Evolutionary conservation across 2,329 filamentous ascomycete genomes (phyloP).

Genomic region (Knoxdaviesia capensis): DNA sequence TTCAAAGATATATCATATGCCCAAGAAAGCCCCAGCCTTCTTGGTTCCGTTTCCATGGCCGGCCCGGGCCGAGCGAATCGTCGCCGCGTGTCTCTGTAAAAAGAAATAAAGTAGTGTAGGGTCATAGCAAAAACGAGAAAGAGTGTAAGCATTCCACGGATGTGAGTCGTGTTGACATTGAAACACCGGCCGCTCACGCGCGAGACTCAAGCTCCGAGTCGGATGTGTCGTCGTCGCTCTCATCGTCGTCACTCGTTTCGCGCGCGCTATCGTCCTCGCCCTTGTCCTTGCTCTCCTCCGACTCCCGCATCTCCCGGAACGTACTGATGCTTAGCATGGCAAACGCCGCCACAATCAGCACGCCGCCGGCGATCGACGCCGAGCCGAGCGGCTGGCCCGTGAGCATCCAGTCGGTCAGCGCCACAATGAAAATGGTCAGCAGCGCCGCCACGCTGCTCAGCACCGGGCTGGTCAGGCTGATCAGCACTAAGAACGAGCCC

Average conservation of each 20-base stretch:
- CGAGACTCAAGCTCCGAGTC: no score
- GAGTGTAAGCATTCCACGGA: no score
- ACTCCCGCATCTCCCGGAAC: slow-evolving; percentile 81
- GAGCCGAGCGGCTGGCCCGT: slow-evolving; percentile 57
- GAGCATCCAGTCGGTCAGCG: slow-evolving; percentile 71
- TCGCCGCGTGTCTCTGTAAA: no score
- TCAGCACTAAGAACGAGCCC: slow-evolving; percentile 80
- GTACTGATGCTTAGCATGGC: slow-evolving; percentile 77
- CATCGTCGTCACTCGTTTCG: slow-evolving; percentile 14
- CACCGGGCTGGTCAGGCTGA: slow-evolving; percentile 81
- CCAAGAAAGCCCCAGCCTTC: no score
- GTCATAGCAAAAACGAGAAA: no score
- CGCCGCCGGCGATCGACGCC: slow-evolving; percentile 62
- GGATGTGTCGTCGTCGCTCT: not conserved
- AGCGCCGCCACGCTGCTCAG: slow-evolving; percentile 82
- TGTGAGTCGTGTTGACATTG: no score
- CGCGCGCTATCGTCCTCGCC: slow-evolving; percentile 26
- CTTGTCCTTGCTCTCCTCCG: slow-evolving; percentile 40
- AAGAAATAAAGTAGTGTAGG: no score
- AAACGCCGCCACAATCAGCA: slow-evolving; percentile 78
- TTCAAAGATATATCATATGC: no score
- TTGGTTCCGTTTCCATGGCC: no score
- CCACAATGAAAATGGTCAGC: slow-evolving; percentile 91
- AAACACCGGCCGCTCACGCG: no score
- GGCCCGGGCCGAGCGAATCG: no score